phyloP scores from a whole-genome alignment of 208 protist genomes.

The Trichomonas tenax region DNA sequence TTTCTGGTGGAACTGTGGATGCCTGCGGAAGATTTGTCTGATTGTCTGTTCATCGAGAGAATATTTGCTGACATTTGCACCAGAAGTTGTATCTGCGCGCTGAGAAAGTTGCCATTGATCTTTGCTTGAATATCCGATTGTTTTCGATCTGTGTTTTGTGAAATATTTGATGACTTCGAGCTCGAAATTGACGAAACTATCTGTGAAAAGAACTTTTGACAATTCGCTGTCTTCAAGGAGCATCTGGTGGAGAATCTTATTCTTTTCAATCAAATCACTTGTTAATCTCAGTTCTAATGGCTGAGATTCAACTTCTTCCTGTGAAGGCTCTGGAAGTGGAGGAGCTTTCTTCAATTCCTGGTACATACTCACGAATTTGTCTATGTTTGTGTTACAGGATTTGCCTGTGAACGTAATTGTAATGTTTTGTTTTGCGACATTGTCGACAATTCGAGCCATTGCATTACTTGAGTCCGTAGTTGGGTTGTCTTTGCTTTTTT shows the following conservation, averaged over 20 bases:
- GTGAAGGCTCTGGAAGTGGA: background rate
- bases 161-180: background rate
- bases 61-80: background rate
- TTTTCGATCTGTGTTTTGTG: background rate
- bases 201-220: background rate
- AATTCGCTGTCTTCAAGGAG: background rate
- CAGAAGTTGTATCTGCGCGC: background rate
- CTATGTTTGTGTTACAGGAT: background rate
- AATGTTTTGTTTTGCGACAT: background rate
- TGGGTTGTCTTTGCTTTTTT: background rate
- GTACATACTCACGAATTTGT: background rate
- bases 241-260: background rate
- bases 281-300: background rate
- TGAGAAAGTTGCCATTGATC: background rate
- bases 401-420: background rate
- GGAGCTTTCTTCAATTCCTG: background rate
- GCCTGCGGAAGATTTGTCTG: background rate
- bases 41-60: background rate
- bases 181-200: background rate
- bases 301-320: background rate
- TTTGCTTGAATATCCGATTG: background rate
- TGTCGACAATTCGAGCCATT: background rate
- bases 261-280: background rate
- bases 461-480: background rate
- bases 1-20: background rate